phyloP scores from a whole-genome alignment of 2,329 filamentous ascomycete species.

The Fusarium falciforme region DNA sequence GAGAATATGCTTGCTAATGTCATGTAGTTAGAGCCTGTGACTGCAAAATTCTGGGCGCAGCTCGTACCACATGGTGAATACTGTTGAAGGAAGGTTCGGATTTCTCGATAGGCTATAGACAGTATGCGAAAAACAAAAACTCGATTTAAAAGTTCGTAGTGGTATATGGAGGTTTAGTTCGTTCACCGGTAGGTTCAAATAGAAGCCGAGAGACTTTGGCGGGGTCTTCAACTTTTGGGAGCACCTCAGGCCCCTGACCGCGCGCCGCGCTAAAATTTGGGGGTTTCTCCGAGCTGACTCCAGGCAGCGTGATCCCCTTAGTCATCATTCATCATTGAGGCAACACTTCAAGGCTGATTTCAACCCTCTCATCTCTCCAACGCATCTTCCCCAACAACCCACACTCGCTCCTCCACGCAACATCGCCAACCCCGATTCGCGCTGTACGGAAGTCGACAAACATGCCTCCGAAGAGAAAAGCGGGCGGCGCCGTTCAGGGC shows the following conservation, averaged over 20 bases:
- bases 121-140: not conserved
- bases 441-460: slow-evolving; percentile 29
- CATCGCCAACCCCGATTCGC: slow-evolving; percentile 3
- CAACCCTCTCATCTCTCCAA: not conserved
- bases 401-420: slow-evolving; percentile 9
- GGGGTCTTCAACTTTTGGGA: slow-evolving; percentile 25
- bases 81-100: not conserved
- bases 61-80: slow-evolving; percentile 53
- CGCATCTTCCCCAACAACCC: not conserved
- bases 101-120: not conserved
- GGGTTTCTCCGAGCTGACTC: not conserved
- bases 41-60: not conserved
- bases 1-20: slow-evolving; percentile 89
- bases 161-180: not conserved
- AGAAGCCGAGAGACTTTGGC: slow-evolving; percentile 24
- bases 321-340: slow-evolving; percentile 28
- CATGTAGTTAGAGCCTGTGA: slow-evolving; percentile 10
- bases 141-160: not conserved
- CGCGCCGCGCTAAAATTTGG: slow-evolving; percentile 6
- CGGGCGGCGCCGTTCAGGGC: slow-evolving; percentile 59
- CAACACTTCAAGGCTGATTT: slow-evolving; percentile 14
- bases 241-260: slow-evolving; percentile 10
- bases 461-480: slow-evolving; percentile 81
- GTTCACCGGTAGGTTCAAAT: slow-evolving; percentile 5
- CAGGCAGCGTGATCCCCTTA: slow-evolving; percentile 18